Base-by-base conservation (phyloP, 768 basidiomycete species). In the Mycena maculata region DNA sequence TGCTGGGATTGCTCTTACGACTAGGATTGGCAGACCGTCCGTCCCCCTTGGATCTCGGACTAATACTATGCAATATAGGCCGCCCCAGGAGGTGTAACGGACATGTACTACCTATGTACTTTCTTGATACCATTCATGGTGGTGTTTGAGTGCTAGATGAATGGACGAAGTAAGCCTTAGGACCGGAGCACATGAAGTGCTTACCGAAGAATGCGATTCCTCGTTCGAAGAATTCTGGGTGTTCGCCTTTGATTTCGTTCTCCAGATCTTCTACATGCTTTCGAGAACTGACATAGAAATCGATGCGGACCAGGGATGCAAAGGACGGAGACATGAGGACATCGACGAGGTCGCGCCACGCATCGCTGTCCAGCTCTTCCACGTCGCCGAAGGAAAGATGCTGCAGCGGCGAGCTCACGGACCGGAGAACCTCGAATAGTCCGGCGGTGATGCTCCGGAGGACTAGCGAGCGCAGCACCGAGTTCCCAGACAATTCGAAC, bases 1-100 rank as follows among this genome's bases (percentile, higher is more conserved):
- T 0, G 77, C 92, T 18, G 89, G 86, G 60, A 60, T 75, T 69
- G 62, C 79, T 18, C 63, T 70, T 15, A 60, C 67, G 62, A 63
- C 68, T 55, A 57, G 72, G 72, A 56, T 63, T 47, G 60, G 60
- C 28, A 42, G 68, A 48, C 25, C n/a, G 6, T 77, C 76, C 13
- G 71, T 77, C 30, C 80, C 79, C 27, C 67, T 78, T 72, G 72
- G 73, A 22, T 74, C 78, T 25, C 78, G 78, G 62, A 75, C 78
- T 31, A 72, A 67, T 13, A 63, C 69, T 4, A 10, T 71, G 12
- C 62, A 71, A 57, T 67, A 56, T 57, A 42, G 62, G 28, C 57
- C 69, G 15, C 69, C 69, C 16, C 48, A 47, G n/a, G 61, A 52
- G 38, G 69, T 61, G n/a, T 71, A 23, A 53, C 62, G 23, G 44